These are phyloP conservation scores for Amborella trichopoda DNA, from an alignment of 164 flowering plant species.

Conservation along the genomic window DNA sequence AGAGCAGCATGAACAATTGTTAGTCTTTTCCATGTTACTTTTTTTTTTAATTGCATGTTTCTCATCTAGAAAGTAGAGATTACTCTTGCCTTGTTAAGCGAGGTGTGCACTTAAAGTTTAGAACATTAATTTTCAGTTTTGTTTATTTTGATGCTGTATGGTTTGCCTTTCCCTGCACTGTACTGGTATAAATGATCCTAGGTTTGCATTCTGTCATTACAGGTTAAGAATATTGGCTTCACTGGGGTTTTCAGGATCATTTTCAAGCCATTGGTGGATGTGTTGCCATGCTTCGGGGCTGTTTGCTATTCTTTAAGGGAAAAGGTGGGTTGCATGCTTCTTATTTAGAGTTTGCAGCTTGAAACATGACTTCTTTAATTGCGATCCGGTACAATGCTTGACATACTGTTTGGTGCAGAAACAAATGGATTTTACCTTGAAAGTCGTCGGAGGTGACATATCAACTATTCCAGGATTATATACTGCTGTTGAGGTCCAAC, in stretches of 20 bases:
- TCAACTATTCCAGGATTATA: conserved; percentile 77
- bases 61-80: no score
- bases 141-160: no score
- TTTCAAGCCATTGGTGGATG: conserved; percentile 83
- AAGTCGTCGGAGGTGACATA: conserved; percentile 90
- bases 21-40: no score
- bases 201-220: conserved; percentile 4
- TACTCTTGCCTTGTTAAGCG: no score
- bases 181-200: no score
- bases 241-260: conserved; percentile 96
- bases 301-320: conserved; percentile 72
- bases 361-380: no score
- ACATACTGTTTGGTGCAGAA: conserved; percentile 57
- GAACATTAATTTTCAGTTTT: no score
- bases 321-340: conserved; percentile 38
- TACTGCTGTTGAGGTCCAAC: conserved; percentile 79
- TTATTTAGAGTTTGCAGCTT: background rate
- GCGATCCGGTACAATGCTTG: no score
- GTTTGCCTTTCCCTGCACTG: no score
- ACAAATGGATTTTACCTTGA: conserved; percentile 84
- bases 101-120: no score
- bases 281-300: conserved; percentile 96
- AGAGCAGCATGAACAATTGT: no score
- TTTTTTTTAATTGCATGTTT: no score
- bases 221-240: conserved; percentile 92